Evolutionary conservation across 371 early-diverging fungal genomes (phyloP).

Genomic region (Lichtheimia hyalospora): DNA sequence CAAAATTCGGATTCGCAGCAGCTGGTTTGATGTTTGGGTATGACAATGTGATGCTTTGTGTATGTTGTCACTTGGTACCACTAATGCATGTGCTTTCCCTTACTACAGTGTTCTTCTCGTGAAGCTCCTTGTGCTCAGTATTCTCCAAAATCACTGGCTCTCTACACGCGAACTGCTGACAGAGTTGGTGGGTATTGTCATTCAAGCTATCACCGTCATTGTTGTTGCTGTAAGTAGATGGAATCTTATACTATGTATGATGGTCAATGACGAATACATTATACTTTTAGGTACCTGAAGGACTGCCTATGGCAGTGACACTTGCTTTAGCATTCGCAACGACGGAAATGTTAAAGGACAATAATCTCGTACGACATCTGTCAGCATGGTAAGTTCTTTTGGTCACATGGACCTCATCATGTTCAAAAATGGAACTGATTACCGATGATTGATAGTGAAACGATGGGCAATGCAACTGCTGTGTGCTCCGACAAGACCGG

Average conservation of each 20-base stretch:
- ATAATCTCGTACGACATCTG: conserved; percentile 78
- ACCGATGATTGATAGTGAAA: conserved; percentile 59
- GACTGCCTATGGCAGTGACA: conserved; percentile 87
- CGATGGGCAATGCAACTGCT: conserved; percentile 84
- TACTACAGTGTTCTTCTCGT: conserved; percentile 42
- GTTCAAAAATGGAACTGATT: background rate
- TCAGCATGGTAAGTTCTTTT: conserved; percentile 54
- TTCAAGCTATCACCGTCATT: conserved; percentile 67
- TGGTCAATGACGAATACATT: background rate
- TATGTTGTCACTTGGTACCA: too few relatives aligned
- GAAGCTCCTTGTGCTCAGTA: conserved; percentile 56
- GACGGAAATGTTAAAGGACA: conserved; percentile 72
- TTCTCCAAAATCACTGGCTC: conserved; percentile 39
- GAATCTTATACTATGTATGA: background rate
- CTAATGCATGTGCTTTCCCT: background rate
- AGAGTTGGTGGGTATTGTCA: conserved; percentile 51
- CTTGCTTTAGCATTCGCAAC: conserved; percentile 78
- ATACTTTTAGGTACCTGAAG: conserved; percentile 69
- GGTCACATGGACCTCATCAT: too few relatives aligned
- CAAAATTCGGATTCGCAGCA: conserved; percentile 69
- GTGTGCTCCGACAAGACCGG: conserved; percentile 89
- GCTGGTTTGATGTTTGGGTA: conserved; percentile 61
- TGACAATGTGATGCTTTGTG: background rate
- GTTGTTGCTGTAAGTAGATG: conserved; percentile 52
- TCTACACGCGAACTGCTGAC: conserved; percentile 37